These are phyloP conservation scores for Ganoderma multipileum DNA, from an alignment of 1,284 basidiomycete genomes.

Conservation along the genomic window DNA sequence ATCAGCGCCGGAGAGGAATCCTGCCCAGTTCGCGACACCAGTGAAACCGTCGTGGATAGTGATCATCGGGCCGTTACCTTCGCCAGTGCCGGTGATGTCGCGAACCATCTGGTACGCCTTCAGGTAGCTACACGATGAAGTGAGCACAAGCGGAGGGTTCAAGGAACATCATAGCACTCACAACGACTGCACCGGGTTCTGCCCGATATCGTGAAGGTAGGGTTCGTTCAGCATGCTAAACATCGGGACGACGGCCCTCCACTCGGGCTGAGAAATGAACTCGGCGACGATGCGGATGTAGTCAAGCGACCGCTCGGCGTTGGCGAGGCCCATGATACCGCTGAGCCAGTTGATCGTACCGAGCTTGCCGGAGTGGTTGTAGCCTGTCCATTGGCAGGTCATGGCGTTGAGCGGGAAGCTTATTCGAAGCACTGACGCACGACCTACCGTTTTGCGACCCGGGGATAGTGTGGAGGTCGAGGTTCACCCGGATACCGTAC, in stretches of 20 bases:
- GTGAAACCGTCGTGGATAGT: slow-evolving; percentile 57
- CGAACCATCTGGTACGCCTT: slow-evolving; percentile 63
- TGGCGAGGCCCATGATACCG: slow-evolving; percentile 68
- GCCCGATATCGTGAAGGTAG: slow-evolving; percentile 47
- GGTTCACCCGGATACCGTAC: slow-evolving; percentile 86
- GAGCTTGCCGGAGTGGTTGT: slow-evolving; percentile 57
- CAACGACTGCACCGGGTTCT: slow-evolving; percentile 45
- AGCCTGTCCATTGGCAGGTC: slow-evolving; percentile 38
- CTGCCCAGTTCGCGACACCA: slow-evolving; percentile 47
- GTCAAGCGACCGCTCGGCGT: slow-evolving; percentile 64
- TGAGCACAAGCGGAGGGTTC: slow-evolving; percentile 23
- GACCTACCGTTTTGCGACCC: slow-evolving; percentile 74
- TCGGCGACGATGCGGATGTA: slow-evolving; percentile 64
- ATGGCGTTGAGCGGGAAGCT: neutral
- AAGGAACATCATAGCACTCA: slow-evolving; percentile 28
- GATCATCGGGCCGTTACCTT: slow-evolving; percentile 63
- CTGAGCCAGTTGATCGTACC: slow-evolving; percentile 63
- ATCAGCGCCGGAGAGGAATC: slow-evolving; percentile 63
- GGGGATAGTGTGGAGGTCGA: slow-evolving; percentile 86
- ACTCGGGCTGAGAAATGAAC: slow-evolving; percentile 63
- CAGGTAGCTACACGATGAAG: slow-evolving; percentile 60
- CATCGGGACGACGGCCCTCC: slow-evolving; percentile 56
- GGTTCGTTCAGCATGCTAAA: slow-evolving; percentile 52
- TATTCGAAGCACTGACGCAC: neutral
- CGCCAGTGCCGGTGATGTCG: slow-evolving; percentile 60